These are phyloP conservation scores for Tieghemiomyces parasiticus DNA, from an alignment of 192 early-diverging fungal genomes.

Conservation along the genomic window DNA sequence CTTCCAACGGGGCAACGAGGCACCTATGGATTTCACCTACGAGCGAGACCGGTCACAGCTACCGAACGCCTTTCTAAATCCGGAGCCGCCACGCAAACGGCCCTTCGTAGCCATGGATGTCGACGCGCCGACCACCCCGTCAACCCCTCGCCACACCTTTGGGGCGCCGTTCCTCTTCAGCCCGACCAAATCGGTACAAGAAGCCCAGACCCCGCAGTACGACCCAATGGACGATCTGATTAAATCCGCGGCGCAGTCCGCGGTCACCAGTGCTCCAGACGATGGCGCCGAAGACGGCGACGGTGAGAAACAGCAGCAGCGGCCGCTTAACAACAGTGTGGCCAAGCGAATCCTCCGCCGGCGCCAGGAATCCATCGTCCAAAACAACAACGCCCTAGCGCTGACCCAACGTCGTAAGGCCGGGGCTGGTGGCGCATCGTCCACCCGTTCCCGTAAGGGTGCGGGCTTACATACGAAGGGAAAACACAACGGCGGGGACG, in stretches of 20 bases:
- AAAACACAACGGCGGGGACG: not conserved
- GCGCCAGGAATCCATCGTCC: not conserved
- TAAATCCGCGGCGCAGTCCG: not conserved
- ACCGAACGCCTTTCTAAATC: not conserved
- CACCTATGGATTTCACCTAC: slow-evolving; percentile 10
- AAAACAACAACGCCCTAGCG: not conserved
- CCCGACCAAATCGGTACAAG: not conserved
- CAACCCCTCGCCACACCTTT: not conserved
- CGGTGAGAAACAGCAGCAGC: too few species aligned
- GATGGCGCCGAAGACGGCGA: not conserved
- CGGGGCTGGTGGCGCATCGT: not conserved
- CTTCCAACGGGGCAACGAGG: slow-evolving; percentile 3
- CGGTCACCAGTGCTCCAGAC: not conserved
- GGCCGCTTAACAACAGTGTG: not conserved
- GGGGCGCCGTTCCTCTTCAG: not conserved
- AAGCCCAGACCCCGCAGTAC: not conserved
- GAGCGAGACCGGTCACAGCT: not conserved
- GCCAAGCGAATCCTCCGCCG: not conserved
- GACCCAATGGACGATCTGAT: slow-evolving; percentile 1
- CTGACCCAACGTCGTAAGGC: not conserved
- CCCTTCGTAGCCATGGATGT: not conserved
- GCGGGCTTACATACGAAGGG: not conserved
- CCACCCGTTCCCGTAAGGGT: not conserved
- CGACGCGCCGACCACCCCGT: not conserved
- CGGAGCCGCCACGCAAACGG: not conserved